Base-by-base conservation (phyloP, 2,329 filamentous ascomycete genomes). In the Colletotrichum musae region DNA sequence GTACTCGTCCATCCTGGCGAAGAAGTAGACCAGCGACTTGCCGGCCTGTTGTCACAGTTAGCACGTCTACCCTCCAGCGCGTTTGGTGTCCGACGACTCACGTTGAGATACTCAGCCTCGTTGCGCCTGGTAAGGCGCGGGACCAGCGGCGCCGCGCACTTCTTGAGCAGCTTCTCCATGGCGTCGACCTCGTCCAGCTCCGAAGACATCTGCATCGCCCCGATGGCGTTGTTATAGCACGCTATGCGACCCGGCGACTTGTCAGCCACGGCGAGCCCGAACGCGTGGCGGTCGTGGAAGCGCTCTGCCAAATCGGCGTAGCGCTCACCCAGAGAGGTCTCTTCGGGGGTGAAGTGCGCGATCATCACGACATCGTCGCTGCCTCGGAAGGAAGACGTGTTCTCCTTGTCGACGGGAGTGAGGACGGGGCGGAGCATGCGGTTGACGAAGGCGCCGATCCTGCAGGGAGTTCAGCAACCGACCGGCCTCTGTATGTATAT, bases 51-150 rank as follows among this genome's bases (percentile, higher is more conserved):
- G 2, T 18, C 26, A 12, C 10, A 5, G 52, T 58, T 6, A 68
- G 63, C 26, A 28, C 28, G 10, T 21, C 18, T n/a, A 18, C 9
- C 18, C 7, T 24, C 18, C n/a, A 15, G 18, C 21, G 6, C 6
- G 7, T 21, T 4, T 16, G 45, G n/a, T 24, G 51, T 16, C 13
- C 36, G 39, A 6, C 10, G 12, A 36, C 48, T n/a, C 10, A 70
- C 61, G 3, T 24, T 52, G 15, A 45, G 18, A 43, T 51, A 80
- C 26, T 80, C 77, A 66, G 82, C 70, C 72, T 87, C 85, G 48
- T 80, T 86, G 21, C 80, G 76, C 32, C 84, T 76, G 1, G 81
- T 85, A 60, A 87, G 77, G 62, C 85, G 81, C 0, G 80, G 81
- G 7, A 87, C 82, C 18, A 84, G 60, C 0, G 82, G 81, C 4